These are phyloP conservation scores for Salix brachista DNA, from an alignment of 345 rosid species.

Conservation along the genomic window DNA sequence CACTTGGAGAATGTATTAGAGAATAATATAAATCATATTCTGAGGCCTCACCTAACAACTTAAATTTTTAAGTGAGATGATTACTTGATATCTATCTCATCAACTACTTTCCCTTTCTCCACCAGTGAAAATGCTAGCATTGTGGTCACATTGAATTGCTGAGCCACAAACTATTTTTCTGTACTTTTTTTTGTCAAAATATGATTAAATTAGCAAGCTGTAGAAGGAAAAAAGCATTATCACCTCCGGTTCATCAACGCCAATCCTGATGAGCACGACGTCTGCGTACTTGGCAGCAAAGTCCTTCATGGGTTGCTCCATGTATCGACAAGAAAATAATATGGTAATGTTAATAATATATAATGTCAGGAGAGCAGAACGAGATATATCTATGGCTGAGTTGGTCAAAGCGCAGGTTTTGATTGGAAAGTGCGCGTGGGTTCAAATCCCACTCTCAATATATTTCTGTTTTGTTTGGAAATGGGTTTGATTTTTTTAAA, in stretches of 20 bases:
- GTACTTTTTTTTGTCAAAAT: not conserved
- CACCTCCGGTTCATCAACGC: conserved; percentile 59
- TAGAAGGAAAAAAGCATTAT: not conserved
- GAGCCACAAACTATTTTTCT: conserved; percentile 44
- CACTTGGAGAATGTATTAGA: too few species aligned
- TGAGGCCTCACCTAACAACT: too few species aligned
- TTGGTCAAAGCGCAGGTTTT: too few species aligned
- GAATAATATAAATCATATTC: too few species aligned
- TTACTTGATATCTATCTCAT: conserved; percentile 8
- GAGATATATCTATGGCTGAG: too few species aligned
- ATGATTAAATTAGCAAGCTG: not conserved
- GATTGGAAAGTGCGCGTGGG: too few species aligned
- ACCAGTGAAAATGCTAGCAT: conserved; percentile 59
- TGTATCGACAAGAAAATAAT: conserved; percentile 32
- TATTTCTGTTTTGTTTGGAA: too few species aligned
- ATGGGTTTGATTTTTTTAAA: too few species aligned
- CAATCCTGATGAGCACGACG: conserved; percentile 67
- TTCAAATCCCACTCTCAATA: too few species aligned
- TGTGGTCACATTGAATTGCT: conserved; percentile 31
- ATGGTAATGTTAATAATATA: not conserved
- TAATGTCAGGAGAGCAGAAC: too few species aligned
- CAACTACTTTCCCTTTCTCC: conserved; percentile 59
- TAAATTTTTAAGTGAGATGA: too few species aligned
- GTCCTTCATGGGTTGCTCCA: conserved; percentile 52
- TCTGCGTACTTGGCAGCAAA: conserved; percentile 50